phyloP scores from a whole-genome alignment of 1,284 basidiomycete genomes.

The Tausonia pullulans region DNA sequence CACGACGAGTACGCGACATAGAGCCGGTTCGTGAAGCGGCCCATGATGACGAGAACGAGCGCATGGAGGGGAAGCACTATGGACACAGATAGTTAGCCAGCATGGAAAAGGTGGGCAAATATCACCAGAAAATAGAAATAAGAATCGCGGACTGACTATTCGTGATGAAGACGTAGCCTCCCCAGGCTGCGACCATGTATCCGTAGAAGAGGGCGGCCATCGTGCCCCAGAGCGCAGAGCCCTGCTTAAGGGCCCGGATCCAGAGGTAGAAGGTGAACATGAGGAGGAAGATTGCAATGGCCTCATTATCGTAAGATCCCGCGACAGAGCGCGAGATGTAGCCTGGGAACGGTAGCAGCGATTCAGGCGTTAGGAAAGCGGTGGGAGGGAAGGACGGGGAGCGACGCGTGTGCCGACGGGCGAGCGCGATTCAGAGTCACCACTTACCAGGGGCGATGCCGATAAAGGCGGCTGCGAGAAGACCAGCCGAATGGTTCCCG shows the following conservation, averaged over 20 bases:
- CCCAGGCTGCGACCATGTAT: conserved; percentile 99
- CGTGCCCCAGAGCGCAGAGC: conserved; percentile 84
- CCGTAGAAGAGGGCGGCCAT: conserved; percentile 94
- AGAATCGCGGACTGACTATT: conserved; percentile 47
- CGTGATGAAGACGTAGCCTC: conserved; percentile 99
- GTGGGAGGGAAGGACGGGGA: background rate
- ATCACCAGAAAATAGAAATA: background rate
- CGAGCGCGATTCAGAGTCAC: no score
- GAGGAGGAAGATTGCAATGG: conserved; percentile 98
- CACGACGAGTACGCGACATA: conserved; percentile 95
- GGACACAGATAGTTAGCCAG: background rate
- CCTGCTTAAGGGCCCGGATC: conserved; percentile 93
- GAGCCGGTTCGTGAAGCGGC: conserved; percentile 81
- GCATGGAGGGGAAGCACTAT: conserved; percentile 87
- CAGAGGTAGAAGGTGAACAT: conserved; percentile 98
- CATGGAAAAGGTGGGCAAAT: background rate
- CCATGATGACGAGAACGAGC: conserved; percentile 88
- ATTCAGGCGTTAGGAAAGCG: background rate
- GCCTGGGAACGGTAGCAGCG: conserved; percentile 24
- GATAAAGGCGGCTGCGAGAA: conserved; percentile 96
- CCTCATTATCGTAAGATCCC: conserved; percentile 99
- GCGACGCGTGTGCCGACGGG: no score
- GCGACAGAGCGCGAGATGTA: conserved; percentile 99
- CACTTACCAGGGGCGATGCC: conserved; percentile 74
- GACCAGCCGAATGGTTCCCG: conserved; percentile 84